Percentiles rank a stretch among this genome's conserved stretches.
These are phyloP conservation scores for Kwoniella heveanensis DNA, from an alignment of 768 basidiomycete genomes.

Conservation along the genomic window DNA sequence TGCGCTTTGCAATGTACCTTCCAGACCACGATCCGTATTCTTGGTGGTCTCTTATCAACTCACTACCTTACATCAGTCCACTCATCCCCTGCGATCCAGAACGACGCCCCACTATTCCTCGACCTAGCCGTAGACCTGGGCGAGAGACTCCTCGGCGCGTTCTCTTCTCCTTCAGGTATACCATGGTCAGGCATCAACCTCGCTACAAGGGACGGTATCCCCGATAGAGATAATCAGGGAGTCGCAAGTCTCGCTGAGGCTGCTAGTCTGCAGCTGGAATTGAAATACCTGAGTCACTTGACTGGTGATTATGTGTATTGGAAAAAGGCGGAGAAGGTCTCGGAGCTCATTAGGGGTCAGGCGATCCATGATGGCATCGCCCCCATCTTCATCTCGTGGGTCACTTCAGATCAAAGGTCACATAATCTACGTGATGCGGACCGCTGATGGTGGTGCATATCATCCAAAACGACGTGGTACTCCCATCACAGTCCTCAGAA, in stretches of 20 bases:
- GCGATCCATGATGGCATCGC: constrained; percentile 72
- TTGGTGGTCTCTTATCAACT: constrained; percentile 86
- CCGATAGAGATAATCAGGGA: constrained; percentile 65
- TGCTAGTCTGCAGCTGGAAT: constrained; percentile 85
- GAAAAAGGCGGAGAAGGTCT: constrained; percentile 74
- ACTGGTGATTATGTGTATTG: constrained; percentile 79
- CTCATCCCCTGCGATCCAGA: constrained; percentile 25
- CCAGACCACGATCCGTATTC: constrained; percentile 86
- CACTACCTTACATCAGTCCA: constrained; percentile 69
- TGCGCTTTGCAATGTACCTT: background rate
- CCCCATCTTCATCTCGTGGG: constrained; percentile 80
- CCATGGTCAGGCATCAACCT: constrained; percentile 82
- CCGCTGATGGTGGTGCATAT: background rate
- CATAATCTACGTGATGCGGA: too few relatives aligned
- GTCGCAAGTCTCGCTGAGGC: constrained; percentile 80
- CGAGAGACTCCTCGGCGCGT: constrained; percentile 78
- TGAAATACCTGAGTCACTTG: constrained; percentile 79
- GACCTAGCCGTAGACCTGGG: constrained; percentile 79
- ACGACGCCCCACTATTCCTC: constrained; percentile 68
- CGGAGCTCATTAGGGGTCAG: constrained; percentile 69
- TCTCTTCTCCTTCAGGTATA: constrained; percentile 77
- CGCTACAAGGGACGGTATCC: constrained; percentile 63
- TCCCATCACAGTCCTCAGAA: constrained; percentile 58
- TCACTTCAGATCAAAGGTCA: constrained; percentile 27
- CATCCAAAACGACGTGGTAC: too few relatives aligned